Evolutionary conservation across 352 stramenopile species (phyloP), one percentile per base, ranked within the genome.

Genomic region (Phytophthora aleatoria): DNA sequence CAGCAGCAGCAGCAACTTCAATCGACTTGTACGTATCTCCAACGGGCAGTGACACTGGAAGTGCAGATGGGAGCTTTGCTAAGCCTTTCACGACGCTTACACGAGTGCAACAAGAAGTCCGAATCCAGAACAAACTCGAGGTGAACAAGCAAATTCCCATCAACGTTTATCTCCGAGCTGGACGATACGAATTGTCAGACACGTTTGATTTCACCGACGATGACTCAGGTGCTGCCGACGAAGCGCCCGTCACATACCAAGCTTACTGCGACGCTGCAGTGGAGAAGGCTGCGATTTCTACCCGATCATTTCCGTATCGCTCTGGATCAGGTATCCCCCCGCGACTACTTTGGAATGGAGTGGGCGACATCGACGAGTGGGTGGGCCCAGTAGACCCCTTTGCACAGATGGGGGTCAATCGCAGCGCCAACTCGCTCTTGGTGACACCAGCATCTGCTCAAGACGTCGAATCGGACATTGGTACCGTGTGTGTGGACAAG

Each of bases 261-360:
- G 79, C 85, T 12, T 93, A 83, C 60, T 93, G 85, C 47, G 69
- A 90, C n/a, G 36, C 77, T 15, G 49, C 33, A 2, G 51, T 68
- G 11, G 74, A 82, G 42, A 60, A 57, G 1, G 67, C 68, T 1
- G 64, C 69, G 3, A 74, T 73, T 5, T 83, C 82, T 0, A 33
- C 71, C 0, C 55, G 79, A 16, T 50, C 50, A 11, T 93, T 85
- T 35, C 81, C 85, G 33, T 90, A 91, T 69, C 49, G 48, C 1
- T 73, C 68, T 24, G 56, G 75, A 2, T 31, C 70, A 28, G n/a
- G 59, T 4, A 72, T 71, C 9, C 74, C 77, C 6, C 81, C 78
- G 12, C 69, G 85, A 4, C 61, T 69, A 10, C 60, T 86, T 35
- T 93, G 85, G 85, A 93, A 91, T 64, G 85, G 85, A 10, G 75